phyloP scores from a whole-genome alignment of 2,329 filamentous ascomycete genomes.

The Xylaria sp. region DNA sequence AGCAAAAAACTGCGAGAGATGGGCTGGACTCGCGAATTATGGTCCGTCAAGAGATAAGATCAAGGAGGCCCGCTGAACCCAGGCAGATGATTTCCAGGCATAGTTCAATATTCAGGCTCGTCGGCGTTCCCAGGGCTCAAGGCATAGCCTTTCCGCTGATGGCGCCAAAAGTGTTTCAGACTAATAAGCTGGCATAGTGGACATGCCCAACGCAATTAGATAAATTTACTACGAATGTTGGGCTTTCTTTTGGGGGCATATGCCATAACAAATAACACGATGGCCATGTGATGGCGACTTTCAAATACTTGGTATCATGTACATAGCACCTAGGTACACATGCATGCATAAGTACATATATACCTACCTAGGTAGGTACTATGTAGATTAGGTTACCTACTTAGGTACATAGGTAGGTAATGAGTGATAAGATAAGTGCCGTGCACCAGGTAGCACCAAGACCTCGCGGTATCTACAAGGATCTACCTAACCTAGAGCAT shows the following conservation, averaged over 20 bases:
- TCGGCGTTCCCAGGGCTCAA: slow-evolving; percentile 26
- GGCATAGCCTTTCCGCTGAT: slow-evolving; percentile 5
- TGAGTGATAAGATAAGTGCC: not conserved
- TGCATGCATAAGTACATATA: not conserved
- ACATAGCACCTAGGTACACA: not conserved
- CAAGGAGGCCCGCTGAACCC: not conserved
- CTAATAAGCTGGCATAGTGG: not conserved
- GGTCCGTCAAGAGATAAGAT: slow-evolving; percentile 62
- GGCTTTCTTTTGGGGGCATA: not conserved
- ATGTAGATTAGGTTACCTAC: too few species aligned
- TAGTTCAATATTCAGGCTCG: slow-evolving; percentile 7
- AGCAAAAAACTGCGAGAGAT: slow-evolving; percentile 70
- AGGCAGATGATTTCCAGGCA: not conserved
- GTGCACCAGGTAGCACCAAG: not conserved
- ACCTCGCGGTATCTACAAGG: not conserved
- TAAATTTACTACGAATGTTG: not conserved
- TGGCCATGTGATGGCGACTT: too few species aligned
- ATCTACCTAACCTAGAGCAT: not conserved
- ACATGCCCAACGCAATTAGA: not conserved
- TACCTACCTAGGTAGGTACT: not conserved
- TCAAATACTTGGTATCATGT: too few species aligned
- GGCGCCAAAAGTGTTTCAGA: slow-evolving; percentile 17
- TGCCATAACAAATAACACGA: not conserved
- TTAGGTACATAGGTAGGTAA: not conserved
- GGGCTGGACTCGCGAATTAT: slow-evolving; percentile 72